Evolutionary conservation across 1,284 basidiomycete species (phyloP).

Genomic region (Heliocybe sulcata): DNA sequence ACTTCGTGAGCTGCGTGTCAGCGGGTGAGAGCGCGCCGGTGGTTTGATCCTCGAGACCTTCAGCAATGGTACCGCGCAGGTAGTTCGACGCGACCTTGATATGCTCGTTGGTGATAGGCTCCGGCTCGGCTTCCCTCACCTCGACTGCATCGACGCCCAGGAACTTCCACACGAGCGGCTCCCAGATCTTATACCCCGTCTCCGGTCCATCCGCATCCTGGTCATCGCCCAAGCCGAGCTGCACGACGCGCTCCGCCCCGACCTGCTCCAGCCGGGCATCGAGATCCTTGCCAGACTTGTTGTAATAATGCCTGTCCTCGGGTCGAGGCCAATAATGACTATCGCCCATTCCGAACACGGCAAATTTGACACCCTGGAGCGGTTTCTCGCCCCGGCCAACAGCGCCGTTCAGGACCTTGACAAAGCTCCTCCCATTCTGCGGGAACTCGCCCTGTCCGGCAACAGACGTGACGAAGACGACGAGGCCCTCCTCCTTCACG

Average conservation of each 20-base stretch:
- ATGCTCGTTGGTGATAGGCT: constrained; percentile 98
- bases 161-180: constrained; percentile 89
- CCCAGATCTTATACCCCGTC: constrained; percentile 96
- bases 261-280: constrained; percentile 72
- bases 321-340: constrained; percentile 98
- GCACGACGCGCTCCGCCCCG: constrained; percentile 67
- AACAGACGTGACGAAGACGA: constrained; percentile 88
- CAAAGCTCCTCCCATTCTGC: constrained; percentile 90
- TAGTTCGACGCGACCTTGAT: constrained; percentile 97
- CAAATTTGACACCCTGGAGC: constrained; percentile 61
- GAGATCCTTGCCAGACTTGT: constrained; percentile 93
- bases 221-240: constrained; percentile 89
- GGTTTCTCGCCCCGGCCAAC: constrained; percentile 46
- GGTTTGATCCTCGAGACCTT: constrained; percentile 82
- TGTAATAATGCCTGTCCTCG: constrained; percentile 97
- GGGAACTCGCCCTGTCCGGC: constrained; percentile 99
- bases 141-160: constrained; percentile 90
- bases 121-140: constrained; percentile 89
- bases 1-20: constrained; percentile 96
- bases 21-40: constrained; percentile 88
- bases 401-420: constrained; percentile 79
- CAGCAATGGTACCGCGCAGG: constrained; percentile 90
- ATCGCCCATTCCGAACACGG: constrained; percentile 96
- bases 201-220: constrained; percentile 96
- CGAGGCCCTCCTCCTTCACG: constrained; percentile 66